These are phyloP conservation scores for Exophiala spinifera DNA, from an alignment of 2,329 filamentous ascomycete species.

Conservation along the genomic window DNA sequence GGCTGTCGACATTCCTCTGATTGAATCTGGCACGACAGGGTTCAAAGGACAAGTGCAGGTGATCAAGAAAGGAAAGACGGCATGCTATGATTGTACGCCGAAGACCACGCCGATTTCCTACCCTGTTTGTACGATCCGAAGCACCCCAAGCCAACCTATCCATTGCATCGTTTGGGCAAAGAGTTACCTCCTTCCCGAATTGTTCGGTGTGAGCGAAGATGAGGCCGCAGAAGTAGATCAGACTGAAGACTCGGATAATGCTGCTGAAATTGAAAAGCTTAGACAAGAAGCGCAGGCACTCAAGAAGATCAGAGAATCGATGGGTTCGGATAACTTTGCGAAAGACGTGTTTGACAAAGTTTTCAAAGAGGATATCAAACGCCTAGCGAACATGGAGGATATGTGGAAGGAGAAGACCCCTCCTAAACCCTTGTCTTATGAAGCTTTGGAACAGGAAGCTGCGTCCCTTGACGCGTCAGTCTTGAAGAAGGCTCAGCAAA, in stretches of 20 bases:
- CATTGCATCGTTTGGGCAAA: slow-evolving; percentile 99
- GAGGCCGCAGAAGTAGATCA: slow-evolving; percentile 75
- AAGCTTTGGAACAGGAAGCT: slow-evolving; percentile 55
- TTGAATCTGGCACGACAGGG: slow-evolving; percentile 95
- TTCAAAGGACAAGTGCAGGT: slow-evolving; percentile 98
- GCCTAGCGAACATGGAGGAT: slow-evolving; percentile 81
- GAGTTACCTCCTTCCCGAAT: slow-evolving; percentile 91
- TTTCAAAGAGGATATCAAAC: slow-evolving; percentile 77
- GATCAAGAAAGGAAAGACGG: slow-evolving; percentile 85
- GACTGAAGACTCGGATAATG: slow-evolving; percentile 76
- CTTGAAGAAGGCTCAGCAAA: slow-evolving; percentile 64
- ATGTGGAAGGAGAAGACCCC: slow-evolving; percentile 88
- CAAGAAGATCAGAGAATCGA: slow-evolving; percentile 74
- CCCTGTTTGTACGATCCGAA: slow-evolving; percentile 94
- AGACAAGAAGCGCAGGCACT: slow-evolving; percentile 79
- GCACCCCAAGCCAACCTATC: slow-evolving; percentile 91
- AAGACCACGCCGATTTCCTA: slow-evolving; percentile 92
- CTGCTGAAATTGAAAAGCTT: slow-evolving; percentile 82
- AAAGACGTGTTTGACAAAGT: slow-evolving; percentile 88
- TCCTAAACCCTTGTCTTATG: slow-evolving; percentile 71
- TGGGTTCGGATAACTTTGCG: slow-evolving; percentile 74
- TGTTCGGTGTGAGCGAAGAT: slow-evolving; percentile 90
- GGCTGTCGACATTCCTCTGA: slow-evolving; percentile 81
- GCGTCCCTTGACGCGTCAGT: slow-evolving; percentile 51
- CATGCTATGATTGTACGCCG: slow-evolving; percentile 91